Base-by-base conservation (phyloP, 2,329 filamentous ascomycete genomes). In the Amylocarpus encephaloides region DNA sequence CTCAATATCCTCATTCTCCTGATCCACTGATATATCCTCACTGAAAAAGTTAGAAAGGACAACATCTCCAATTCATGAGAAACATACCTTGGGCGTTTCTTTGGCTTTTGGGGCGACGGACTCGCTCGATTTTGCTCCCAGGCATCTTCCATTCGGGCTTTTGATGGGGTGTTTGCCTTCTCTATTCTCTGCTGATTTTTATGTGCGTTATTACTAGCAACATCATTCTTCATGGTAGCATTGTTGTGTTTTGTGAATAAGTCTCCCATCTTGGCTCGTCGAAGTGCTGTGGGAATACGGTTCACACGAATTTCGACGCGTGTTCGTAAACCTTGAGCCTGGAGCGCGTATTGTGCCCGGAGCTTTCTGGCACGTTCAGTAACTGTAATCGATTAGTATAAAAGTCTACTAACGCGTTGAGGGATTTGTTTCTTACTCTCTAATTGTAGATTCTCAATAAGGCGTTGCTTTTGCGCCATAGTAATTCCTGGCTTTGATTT, bases 291-390 rank as follows among this genome's bases (percentile, higher is more conserved):
- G 6, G 93, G 93, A 46, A 97, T 93, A 48, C 93, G 84, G 66
- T 96, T 95, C 67, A 97, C 79, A 70, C 93, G 87, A 71, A 95
- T 86, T 68, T 96, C 91, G 46, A 98, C 85, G 54, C 92, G 85
- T 53, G 89, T 84, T 54, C 86, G 81, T 35, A 97, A 77, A 55
- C 87, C 87, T 67, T 92, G 86, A 18, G 90, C 87, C 68, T 95
- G 91, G 9, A 94, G 78, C 52, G 86, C 85, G 71, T 94, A 95
- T 67, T 95, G 90, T 6, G 91, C 86, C 62, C 91, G 82, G 54
- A 97, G 75, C 68, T 92, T 90, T 60, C 92, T 82, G 54, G 88
- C 88, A 66, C 91, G 82, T 70, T 94, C 87, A 15, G 88, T 90
- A 59, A 95, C 90, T 95, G 59, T 53, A 26, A 36, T 13, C 11